Evolutionary conservation across 371 early-diverging fungal genomes (phyloP).

Genomic region (Syncephalastrum monosporum): DNA sequence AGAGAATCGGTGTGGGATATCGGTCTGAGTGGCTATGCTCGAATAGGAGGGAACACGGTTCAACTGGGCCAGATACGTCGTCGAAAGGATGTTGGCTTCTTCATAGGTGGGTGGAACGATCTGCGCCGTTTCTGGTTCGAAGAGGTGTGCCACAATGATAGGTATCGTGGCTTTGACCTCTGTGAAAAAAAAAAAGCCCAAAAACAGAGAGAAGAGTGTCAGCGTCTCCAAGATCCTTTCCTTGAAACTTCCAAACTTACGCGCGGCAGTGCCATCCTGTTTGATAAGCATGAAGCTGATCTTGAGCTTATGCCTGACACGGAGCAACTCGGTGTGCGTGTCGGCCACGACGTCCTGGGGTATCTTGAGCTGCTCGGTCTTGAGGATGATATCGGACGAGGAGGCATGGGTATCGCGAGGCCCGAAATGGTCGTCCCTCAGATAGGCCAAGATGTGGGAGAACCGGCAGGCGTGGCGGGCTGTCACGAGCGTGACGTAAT

Average conservation of each 20-base stretch:
- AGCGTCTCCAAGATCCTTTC: too few relatives aligned
- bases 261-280: slow-evolving; percentile 31
- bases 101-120: background rate
- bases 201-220: background rate
- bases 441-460: slow-evolving; percentile 17
- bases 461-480: slow-evolving; percentile 16
- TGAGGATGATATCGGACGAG: slow-evolving; percentile 8
- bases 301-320: slow-evolving; percentile 39
- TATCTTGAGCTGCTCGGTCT: slow-evolving; percentile 26
- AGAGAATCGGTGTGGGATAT: slow-evolving; percentile 5
- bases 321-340: slow-evolving; percentile 23
- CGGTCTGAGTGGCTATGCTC: slow-evolving; percentile 6
- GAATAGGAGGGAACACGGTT: slow-evolving; percentile 14
- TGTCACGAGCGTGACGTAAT: slow-evolving; percentile 20
- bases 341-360: slow-evolving; percentile 22
- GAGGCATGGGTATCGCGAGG: background rate
- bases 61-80: slow-evolving; percentile 19
- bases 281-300: slow-evolving; percentile 29
- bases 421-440: slow-evolving; percentile 30
- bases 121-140: slow-evolving; percentile 8
- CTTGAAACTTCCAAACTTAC: slow-evolving; percentile 14
- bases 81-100: slow-evolving; percentile 15
- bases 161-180: slow-evolving; percentile 37
- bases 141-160: slow-evolving; percentile 25
- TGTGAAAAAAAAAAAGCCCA: slow-evolving; percentile 8